Evolutionary conservation across 2,329 filamentous ascomycete species (phyloP), one percentile per base, ranked within the genome.

Genomic region (Colletotrichum chlorophyti): DNA sequence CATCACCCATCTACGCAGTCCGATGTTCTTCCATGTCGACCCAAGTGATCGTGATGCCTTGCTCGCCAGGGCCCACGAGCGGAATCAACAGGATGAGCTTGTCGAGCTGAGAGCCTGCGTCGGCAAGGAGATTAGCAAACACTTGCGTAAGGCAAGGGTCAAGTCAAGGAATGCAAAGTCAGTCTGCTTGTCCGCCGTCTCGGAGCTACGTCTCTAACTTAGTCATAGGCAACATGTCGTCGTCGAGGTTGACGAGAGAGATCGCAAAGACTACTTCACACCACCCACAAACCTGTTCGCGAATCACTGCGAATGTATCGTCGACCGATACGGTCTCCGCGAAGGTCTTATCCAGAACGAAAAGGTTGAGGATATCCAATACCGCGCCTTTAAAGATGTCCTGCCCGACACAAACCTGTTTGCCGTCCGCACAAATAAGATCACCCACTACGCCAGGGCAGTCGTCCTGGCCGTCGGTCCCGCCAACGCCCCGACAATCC

Each of bases 1-100:
- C 45, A 94, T 94, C 42, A 79, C 82, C 1, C 85, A 93, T 65
- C 75, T 95, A 34, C 81, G 91, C 14, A 93, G 89, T 64, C 91
- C 90, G 0, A 90, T 94, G 88, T 90, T 93, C 66, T 94, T 92
- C 76, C 91, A 95, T 67, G 80, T 91, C 12, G 90, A 94, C 66
- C 91, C 91, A 0, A 79, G 83, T 1, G 90, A 94, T 70, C 79
- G 90, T 2, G 91, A 94, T 73, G 87, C 87, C 0, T 74, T 94
- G 65, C 74, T 93, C 19, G 87, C 86, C 1, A 90, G 88, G 71
- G 82, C 89, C 0, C 86, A 90, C 65, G 79, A 83, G 54, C 76
- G 82, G 15, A 80, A 81, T 0, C 74, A 86, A n/a, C 81, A 86
- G 57, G 72, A 74, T 6, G 89, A 94, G 65, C 72, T 93, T 8